phyloP scores from a whole-genome alignment of 2,329 filamentous ascomycete species.

The Teratosphaeria viscida region DNA sequence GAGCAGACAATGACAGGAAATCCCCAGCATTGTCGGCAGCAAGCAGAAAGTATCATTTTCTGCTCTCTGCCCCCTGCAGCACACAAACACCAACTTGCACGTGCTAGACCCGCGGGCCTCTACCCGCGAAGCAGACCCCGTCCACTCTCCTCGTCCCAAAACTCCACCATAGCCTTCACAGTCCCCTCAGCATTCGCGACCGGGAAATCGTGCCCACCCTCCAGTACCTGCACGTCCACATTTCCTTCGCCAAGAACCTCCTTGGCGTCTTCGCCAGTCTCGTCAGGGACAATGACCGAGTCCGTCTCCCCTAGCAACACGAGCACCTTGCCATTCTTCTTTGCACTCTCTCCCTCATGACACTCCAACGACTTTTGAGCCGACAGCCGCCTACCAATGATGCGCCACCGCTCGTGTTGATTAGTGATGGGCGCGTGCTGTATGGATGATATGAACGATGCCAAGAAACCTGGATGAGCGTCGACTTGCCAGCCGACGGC shows the following conservation, averaged over 20 bases:
- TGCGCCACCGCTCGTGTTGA: slow-evolving; percentile 51
- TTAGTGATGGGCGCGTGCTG: slow-evolving; percentile 58
- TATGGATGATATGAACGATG: slow-evolving; percentile 61
- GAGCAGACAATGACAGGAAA: background rate
- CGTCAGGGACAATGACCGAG: slow-evolving; percentile 54
- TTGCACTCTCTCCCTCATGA: slow-evolving; percentile 18
- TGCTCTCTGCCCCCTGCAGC: background rate
- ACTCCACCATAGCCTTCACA: slow-evolving; percentile 40
- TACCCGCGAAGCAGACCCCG: background rate
- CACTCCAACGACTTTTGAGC: slow-evolving; percentile 27
- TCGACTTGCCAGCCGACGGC: slow-evolving; percentile 61
- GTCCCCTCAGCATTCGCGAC: slow-evolving; percentile 52
- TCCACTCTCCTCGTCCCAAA: slow-evolving; percentile 23
- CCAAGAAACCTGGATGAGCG: slow-evolving; percentile 56
- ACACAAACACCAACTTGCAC: background rate
- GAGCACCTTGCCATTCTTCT: slow-evolving; percentile 45
- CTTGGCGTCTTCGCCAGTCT: slow-evolving; percentile 52
- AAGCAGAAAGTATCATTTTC: background rate
- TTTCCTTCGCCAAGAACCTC: slow-evolving; percentile 47
- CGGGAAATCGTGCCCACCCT: slow-evolving; percentile 60
- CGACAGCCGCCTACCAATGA: slow-evolving; percentile 42
- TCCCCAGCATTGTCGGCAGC: background rate
- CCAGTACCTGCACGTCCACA: slow-evolving; percentile 46
- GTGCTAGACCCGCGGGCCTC: background rate
- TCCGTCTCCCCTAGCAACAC: slow-evolving; percentile 58